These are phyloP conservation scores for Amanita exitialis DNA, from an alignment of 768 basidiomycete genomes.

Conservation along the genomic window DNA sequence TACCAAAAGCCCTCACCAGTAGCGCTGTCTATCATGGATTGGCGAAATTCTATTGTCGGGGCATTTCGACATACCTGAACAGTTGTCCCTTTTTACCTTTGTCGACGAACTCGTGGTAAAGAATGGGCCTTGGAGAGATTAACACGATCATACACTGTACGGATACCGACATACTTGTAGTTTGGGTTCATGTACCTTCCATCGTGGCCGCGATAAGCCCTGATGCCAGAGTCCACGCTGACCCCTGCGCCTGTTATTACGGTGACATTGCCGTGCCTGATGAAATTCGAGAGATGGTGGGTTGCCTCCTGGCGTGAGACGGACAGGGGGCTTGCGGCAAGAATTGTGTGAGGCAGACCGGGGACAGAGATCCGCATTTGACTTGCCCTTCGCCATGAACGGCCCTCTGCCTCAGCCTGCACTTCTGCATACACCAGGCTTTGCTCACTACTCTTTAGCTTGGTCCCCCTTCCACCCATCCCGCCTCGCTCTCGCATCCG, in stretches of 20 bases:
- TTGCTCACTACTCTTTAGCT: slow-evolving; percentile 71
- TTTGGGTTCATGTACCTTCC: slow-evolving; percentile 88
- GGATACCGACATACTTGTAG: slow-evolving; percentile 47
- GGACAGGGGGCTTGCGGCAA: slow-evolving; percentile 31
- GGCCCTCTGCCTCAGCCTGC: slow-evolving; percentile 31
- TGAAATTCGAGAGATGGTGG: slow-evolving; percentile 53
- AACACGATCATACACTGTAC: not conserved
- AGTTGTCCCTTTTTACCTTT: slow-evolving; percentile 53
- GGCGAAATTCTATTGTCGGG: slow-evolving; percentile 1
- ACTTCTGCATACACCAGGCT: slow-evolving; percentile 64
- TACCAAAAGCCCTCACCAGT: slow-evolving; percentile 39
- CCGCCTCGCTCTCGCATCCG: slow-evolving; percentile 69
- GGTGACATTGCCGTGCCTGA: slow-evolving; percentile 59
- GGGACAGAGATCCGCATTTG: slow-evolving; percentile 77
- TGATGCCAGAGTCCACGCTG: slow-evolving; percentile 90
- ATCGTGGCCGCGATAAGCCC: slow-evolving; percentile 85
- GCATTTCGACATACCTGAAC: slow-evolving; percentile 46
- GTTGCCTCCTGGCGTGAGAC: slow-evolving; percentile 43
- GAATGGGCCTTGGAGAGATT: slow-evolving; percentile 41
- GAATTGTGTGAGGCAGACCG: slow-evolving; percentile 52
- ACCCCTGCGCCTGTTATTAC: slow-evolving; percentile 89
- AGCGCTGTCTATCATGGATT: slow-evolving; percentile 54
- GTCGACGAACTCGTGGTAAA: slow-evolving; percentile 80
- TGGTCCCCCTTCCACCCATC: slow-evolving; percentile 83
- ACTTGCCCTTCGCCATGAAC: slow-evolving; percentile 26